Conservation (phyloP, 2,329 filamentous ascomycete genomes). For the Beauveria caledonica region DNA sequence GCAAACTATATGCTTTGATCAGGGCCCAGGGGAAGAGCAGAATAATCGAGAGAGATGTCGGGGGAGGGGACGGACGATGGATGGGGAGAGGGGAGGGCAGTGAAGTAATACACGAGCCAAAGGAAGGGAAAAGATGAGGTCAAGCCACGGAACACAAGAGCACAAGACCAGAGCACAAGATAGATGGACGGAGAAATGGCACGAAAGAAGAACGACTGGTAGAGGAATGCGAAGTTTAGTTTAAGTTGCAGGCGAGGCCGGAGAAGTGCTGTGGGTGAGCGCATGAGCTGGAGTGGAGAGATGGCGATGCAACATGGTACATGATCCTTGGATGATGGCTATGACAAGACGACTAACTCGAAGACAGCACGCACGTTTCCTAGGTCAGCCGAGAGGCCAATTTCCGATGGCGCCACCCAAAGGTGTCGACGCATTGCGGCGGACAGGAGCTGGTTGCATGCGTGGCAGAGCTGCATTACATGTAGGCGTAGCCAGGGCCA, state of each 20-base stretch:
- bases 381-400: neutral
- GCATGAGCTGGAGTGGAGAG: neutral
- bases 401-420: slow-evolving; percentile 8
- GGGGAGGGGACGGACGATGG: neutral
- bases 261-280: neutral
- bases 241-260: neutral
- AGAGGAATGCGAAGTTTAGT: neutral
- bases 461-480: neutral
- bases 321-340: neutral
- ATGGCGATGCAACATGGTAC: neutral
- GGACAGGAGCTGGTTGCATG: neutral
- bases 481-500: neutral
- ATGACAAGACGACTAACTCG: neutral
- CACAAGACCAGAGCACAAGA: neutral
- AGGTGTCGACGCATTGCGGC: slow-evolving; percentile 5
- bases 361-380: neutral
- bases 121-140: neutral
- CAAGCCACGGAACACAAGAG: neutral
- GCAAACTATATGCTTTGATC: neutral
- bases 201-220: neutral
- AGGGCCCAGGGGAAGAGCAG: neutral
- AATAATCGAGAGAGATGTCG: neutral
- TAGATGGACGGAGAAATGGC: neutral
- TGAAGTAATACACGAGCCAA: neutral
- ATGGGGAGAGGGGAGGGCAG: neutral